Evolutionary conservation across 306 rosid species (phyloP).

Genomic region (Malus sylvestris): DNA sequence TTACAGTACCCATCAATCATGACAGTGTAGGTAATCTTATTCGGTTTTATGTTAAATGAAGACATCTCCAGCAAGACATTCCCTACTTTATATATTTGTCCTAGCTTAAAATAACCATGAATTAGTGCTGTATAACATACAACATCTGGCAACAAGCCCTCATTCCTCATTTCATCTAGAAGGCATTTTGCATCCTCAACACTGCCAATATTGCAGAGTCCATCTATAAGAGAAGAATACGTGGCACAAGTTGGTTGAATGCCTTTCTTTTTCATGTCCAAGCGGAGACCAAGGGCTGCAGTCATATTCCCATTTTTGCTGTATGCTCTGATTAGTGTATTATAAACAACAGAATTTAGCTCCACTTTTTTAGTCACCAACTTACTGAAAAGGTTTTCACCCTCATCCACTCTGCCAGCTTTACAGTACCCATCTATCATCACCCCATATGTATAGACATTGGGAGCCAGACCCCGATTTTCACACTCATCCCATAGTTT

Average conservation of each 20-base stretch:
- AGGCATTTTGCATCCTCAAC: conserved; percentile 48
- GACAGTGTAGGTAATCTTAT: neutral
- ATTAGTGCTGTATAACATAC: conserved; percentile 45
- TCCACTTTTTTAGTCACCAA: conserved; percentile 42
- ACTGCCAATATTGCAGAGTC: conserved; percentile 48
- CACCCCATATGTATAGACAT: conserved; percentile 58
- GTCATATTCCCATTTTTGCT: conserved; percentile 36
- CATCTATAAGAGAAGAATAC: conserved; percentile 71
- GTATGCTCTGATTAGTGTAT: conserved; percentile 49
- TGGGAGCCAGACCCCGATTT: conserved; percentile 42
- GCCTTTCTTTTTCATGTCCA: conserved; percentile 48
- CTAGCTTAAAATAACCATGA: conserved; percentile 62
- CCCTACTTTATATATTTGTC: neutral
- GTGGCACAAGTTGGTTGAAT: conserved; percentile 44
- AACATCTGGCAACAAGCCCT: neutral
- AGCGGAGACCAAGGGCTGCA: conserved; percentile 50
- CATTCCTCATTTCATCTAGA: neutral
- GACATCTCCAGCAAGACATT: neutral
- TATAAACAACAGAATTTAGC: conserved; percentile 54
- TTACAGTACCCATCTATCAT: conserved; percentile 57
- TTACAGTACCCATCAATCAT: conserved; percentile 64
- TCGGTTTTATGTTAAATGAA: neutral
- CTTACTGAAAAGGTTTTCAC: conserved; percentile 36
- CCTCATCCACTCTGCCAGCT: conserved; percentile 51
- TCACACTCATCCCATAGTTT: conserved; percentile 47